Conservation (phyloP, 352 stramenopile genomes). For the Poterioochromonas sp. region DNA sequence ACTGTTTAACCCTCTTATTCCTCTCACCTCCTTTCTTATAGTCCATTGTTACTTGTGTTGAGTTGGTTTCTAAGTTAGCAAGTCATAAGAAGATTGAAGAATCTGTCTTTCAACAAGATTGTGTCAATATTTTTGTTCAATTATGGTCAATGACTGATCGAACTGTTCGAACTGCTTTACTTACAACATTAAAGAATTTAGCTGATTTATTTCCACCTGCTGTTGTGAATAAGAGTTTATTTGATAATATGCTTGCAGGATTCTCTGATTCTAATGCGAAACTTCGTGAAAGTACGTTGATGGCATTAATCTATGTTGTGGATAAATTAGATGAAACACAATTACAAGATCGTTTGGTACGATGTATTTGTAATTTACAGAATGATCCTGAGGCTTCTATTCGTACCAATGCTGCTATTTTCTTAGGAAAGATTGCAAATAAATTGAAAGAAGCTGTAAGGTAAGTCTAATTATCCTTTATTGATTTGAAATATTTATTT, state of each 20-base stretch:
- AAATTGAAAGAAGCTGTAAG: neutral
- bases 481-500: neutral
- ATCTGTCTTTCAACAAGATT: neutral
- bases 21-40: neutral
- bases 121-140: neutral
- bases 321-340: conserved; percentile 21
- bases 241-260: neutral
- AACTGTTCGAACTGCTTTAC: conserved; percentile 6
- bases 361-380: conserved; percentile 5
- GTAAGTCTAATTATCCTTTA: neutral
- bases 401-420: conserved; percentile 29
- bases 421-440: conserved; percentile 1
- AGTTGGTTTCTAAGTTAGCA: neutral
- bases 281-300: conserved; percentile 10
- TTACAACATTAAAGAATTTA: neutral
- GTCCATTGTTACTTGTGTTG: neutral
- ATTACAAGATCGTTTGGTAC: conserved; percentile 10
- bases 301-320: conserved; percentile 16
- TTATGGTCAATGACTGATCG: conserved; percentile 14
- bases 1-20: neutral
- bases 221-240: neutral
- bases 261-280: conserved; percentile 26
- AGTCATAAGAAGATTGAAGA: neutral
- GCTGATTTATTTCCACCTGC: neutral
- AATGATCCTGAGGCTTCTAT: conserved; percentile 28